phyloP scores from a whole-genome alignment of 2,329 filamentous ascomycete genomes.

The Cladosporium colombiae region DNA sequence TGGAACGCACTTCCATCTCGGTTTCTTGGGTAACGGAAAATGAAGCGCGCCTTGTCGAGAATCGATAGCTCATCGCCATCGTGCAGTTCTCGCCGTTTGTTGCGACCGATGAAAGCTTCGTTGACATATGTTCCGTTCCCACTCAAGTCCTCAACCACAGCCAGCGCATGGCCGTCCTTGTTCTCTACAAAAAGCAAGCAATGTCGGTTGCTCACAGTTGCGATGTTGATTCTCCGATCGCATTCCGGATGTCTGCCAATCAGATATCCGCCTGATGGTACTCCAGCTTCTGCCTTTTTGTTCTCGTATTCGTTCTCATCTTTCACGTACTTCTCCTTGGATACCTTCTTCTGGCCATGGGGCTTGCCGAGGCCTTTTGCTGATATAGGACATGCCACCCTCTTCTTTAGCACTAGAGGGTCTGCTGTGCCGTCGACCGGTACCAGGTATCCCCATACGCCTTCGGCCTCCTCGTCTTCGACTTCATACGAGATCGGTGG shows the following conservation, averaged over 20 bases:
- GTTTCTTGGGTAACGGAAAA: constrained; percentile 84
- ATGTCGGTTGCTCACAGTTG: constrained; percentile 84
- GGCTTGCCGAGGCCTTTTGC: constrained; percentile 36
- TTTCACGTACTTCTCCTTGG: constrained; percentile 57
- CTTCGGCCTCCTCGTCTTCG: constrained; percentile 78
- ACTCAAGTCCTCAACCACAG: constrained; percentile 87
- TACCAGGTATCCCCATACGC: constrained; percentile 94
- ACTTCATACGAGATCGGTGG: constrained; percentile 75
- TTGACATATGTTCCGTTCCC: constrained; percentile 97
- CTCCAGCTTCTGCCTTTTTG: constrained; percentile 50
- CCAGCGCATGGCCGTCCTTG: constrained; percentile 59
- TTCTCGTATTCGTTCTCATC: constrained; percentile 64
- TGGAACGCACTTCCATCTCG: constrained; percentile 75
- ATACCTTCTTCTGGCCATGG: constrained; percentile 34
- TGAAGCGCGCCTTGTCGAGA: constrained; percentile 79
- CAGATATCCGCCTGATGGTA: constrained; percentile 79
- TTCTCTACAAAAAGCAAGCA: constrained; percentile 68
- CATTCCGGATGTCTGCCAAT: constrained; percentile 93
- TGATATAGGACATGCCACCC: constrained; percentile 67
- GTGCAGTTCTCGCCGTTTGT: constrained; percentile 83
- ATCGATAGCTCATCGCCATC: constrained; percentile 91
- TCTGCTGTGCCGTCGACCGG: constrained; percentile 64
- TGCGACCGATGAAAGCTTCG: constrained; percentile 84
- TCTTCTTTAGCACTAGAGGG: constrained; percentile 72
- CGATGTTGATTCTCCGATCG: constrained; percentile 68